These are phyloP conservation scores for Scenedesmus sp. DNA, from an alignment of 163 green algal genomes.

Conservation along the genomic window DNA sequence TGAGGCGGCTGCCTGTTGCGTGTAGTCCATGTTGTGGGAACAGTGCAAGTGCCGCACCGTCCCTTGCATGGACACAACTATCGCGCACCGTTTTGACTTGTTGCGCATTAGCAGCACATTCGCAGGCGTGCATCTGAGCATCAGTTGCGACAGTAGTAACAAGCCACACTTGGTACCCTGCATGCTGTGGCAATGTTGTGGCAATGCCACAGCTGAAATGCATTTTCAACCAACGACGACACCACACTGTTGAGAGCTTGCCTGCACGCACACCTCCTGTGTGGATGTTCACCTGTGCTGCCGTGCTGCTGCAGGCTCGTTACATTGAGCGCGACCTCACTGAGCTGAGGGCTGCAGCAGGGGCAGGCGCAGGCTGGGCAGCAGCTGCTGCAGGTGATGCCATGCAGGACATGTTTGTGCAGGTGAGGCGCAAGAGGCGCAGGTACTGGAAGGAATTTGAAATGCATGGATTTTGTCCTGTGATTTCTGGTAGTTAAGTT, in stretches of 20 bases:
- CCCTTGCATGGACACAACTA: no score
- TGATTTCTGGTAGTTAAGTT: neutral
- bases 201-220: no score
- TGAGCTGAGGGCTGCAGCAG: conserved; percentile 21
- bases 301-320: neutral
- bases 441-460: neutral
- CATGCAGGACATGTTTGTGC: conserved; percentile 46
- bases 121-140: no score
- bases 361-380: neutral
- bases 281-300: neutral
- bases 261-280: no score
- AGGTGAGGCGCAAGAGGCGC: neutral
- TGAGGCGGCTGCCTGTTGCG: neutral
- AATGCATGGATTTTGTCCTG: neutral
- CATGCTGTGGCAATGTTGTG: no score
- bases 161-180: no score
- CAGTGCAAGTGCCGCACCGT: neutral
- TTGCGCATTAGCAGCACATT: no score
- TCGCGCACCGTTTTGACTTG: no score
- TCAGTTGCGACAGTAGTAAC: no score
- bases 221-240: no score
- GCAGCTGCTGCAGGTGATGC: neutral
- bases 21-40: neutral
- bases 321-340: conserved; percentile 45
- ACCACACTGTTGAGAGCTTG: no score